Evolutionary conservation across 495 filamentous ascomycete genomes (phyloP), one percentile per base, ranked within the genome.

Genomic region (Gamarada debralockiae): DNA sequence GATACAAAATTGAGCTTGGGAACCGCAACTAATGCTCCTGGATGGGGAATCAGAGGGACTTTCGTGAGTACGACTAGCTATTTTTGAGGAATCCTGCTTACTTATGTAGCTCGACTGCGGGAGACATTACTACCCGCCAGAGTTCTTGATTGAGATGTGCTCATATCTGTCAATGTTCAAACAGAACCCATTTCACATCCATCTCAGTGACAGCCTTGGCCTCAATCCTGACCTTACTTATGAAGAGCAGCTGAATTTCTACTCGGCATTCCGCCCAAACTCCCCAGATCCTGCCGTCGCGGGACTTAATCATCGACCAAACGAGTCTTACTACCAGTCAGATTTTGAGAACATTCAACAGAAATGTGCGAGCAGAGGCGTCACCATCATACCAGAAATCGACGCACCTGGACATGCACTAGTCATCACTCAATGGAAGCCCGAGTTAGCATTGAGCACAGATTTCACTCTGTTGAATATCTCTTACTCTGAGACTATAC

Each of bases 111-210:
- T 80, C 13, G 76, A 78, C 56, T 72, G 55, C 27, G 76, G 64
- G 8, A 68, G 76, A 17, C 72, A 77, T 55, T 80, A 72, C 48
- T 78, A 78, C 49, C 73, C 74, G 6, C 66, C 73, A 4, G 66
- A 74, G 52, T 80, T 80, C 49, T 47, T 80, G 15, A 56, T 66
- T 17, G 74, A 78, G 47, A 65, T 78, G 59, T 78, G 76, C 61
- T 67, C 73, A 14, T 78, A 76, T 44, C 64, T 77, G 53, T 77
- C 73, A 33, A 77, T 72, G 55, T 80, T 77, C 67, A 80, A 80
- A 56, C 74, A 78, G 49, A 78, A 78, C 55, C 70, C 64, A 3
- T 75, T 80, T 50, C 76, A 80, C 42, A 7, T 78, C 2, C 76
- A 80, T 55, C 63, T 78, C 1, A 77, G 73, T 61, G 75, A 80